Evolutionary conservation across 169 alveolate genomes (phyloP).

Genomic region (Eimeria praecox): DNA sequence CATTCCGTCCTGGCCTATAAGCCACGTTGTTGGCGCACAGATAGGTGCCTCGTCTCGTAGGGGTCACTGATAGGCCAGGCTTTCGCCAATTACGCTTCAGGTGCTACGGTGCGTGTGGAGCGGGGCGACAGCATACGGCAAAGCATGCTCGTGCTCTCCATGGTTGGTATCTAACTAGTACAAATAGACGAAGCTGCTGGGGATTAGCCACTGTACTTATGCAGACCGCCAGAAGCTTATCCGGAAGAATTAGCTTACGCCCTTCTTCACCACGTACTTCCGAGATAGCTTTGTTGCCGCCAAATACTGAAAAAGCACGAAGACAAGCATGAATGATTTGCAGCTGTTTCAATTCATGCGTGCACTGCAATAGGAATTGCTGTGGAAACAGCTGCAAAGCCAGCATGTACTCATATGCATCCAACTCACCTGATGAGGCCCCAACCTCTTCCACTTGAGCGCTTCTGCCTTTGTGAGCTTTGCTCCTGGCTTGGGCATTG

Average conservation of each 20-base stretch:
- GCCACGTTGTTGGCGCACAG: background rate
- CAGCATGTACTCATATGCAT: background rate
- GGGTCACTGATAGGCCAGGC: background rate
- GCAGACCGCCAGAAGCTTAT: background rate
- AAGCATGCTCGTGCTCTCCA: background rate
- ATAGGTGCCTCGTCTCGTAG: background rate
- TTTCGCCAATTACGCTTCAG: background rate
- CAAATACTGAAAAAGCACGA: slow-evolving; percentile 14
- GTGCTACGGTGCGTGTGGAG: background rate
- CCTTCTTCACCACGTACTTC: slow-evolving; percentile 66
- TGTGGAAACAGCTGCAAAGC: background rate
- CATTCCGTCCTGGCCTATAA: background rate
- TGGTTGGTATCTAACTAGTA: too few relatives aligned
- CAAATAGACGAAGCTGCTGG: background rate
- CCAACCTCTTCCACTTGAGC: slow-evolving; percentile 86
- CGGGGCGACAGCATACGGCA: background rate
- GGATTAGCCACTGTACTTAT: background rate
- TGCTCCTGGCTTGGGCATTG: slow-evolving; percentile 84
- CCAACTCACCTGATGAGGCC: slow-evolving; percentile 84
- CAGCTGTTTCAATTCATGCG: background rate
- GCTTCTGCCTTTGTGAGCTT: slow-evolving; percentile 81
- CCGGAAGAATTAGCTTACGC: background rate
- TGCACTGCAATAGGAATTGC: background rate
- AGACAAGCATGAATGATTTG: background rate
- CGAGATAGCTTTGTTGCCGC: slow-evolving; percentile 73